phyloP scores from a whole-genome alignment of 345 rosid genomes.

The Linum trigynum region DNA sequence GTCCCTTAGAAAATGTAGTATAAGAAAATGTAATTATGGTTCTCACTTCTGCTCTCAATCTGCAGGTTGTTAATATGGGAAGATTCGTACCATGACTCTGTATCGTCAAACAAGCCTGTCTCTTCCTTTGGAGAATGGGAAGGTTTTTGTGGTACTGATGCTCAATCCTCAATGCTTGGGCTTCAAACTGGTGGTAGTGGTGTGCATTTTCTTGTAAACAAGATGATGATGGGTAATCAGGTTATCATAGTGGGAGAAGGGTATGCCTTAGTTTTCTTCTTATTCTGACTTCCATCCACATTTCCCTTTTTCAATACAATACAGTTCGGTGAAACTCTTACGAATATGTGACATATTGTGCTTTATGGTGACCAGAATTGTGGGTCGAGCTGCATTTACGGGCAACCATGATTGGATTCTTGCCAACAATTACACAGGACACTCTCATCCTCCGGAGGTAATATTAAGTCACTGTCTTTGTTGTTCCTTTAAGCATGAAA shows the following conservation, averaged over 20 bases:
- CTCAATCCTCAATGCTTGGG: constrained; percentile 22
- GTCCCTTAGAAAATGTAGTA: background rate
- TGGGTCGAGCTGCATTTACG: constrained; percentile 84
- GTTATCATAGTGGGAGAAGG: constrained; percentile 80
- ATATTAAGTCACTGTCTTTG: background rate
- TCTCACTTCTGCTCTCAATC: background rate
- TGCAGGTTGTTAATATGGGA: constrained; percentile 91
- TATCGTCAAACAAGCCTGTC: constrained; percentile 18
- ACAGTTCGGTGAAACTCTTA: background rate
- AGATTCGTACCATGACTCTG: constrained; percentile 51
- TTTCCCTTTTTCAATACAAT: background rate
- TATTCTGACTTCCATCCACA: background rate
- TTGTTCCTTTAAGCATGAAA: background rate
- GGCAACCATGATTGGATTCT: constrained; percentile 85
- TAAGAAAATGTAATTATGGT: background rate
- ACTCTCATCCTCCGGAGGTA: constrained; percentile 74
- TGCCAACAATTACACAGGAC: constrained; percentile 39
- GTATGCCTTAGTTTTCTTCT: constrained; percentile 30
- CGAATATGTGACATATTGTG: background rate
- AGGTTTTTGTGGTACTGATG: constrained; percentile 28
- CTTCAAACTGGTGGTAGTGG: constrained; percentile 16
- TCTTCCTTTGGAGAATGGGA: constrained; percentile 34
- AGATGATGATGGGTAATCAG: constrained; percentile 71
- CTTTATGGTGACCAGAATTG: constrained; percentile 41
- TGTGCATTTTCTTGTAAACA: constrained; percentile 46